These are phyloP conservation scores for Sclerotinia minor DNA, from an alignment of 2,329 filamentous ascomycete genomes.

Conservation along the genomic window DNA sequence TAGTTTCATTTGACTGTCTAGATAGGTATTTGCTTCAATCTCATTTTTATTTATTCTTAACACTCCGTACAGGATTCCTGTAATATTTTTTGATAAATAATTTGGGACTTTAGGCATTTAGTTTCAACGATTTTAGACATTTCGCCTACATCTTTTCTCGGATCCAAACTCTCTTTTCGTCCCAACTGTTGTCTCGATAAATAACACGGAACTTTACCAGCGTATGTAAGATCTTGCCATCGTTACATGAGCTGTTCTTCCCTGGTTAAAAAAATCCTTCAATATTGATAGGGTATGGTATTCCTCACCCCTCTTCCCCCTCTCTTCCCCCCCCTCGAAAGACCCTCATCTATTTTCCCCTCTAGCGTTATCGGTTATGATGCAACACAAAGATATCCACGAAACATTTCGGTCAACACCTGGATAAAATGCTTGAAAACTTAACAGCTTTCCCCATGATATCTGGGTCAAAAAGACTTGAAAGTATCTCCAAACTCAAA, in stretches of 20 bases:
- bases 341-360: conserved; percentile 7
- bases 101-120: not conserved
- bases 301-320: not conserved
- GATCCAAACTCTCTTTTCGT: too few species aligned
- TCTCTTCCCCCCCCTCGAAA: not conserved
- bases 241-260: too few species aligned
- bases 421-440: not conserved
- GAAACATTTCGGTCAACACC: conserved; percentile 13
- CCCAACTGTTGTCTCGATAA: too few species aligned
- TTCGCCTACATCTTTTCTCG: too few species aligned
- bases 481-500: conserved; percentile 9
- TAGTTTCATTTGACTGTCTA: not conserved
- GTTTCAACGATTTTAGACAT: too few species aligned
- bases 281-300: not conserved
- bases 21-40: not conserved
- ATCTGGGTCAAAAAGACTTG: not conserved
- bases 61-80: too few species aligned
- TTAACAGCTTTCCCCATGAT: conserved; percentile 10
- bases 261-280: too few species aligned
- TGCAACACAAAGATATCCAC: conserved; percentile 21
- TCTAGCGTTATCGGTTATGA: conserved; percentile 15
- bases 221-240: too few species aligned
- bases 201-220: too few species aligned
- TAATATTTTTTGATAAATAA: not conserved
- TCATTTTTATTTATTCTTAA: not conserved